Conservation (phyloP, 2,329 filamentous ascomycete species). For the Cryphonectria naterciae region DNA sequence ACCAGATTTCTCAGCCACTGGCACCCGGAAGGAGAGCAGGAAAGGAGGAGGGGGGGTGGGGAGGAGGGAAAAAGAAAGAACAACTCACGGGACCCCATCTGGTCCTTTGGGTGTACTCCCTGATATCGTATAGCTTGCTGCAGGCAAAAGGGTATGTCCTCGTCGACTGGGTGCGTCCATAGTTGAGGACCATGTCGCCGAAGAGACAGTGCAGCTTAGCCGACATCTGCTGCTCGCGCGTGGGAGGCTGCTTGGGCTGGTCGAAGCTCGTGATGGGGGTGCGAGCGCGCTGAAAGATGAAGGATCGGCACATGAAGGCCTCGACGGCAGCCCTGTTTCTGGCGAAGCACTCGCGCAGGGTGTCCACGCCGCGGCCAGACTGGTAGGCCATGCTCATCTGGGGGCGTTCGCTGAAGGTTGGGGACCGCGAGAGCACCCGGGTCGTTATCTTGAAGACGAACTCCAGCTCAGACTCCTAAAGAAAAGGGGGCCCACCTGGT, state of each 20-base stretch:
- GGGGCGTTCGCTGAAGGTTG: constrained; percentile 39
- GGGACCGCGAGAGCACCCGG: constrained; percentile 50
- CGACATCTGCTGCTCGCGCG: constrained; percentile 61
- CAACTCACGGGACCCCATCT: constrained; percentile 65
- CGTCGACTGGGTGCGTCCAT: constrained; percentile 41
- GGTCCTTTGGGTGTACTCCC: constrained; percentile 64
- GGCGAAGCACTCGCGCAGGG: constrained; percentile 51
- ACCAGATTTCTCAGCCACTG: not conserved
- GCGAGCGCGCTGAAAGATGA: constrained; percentile 62
- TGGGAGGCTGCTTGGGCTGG: constrained; percentile 35
- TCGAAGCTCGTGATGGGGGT: constrained; percentile 33
- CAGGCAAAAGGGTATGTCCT: constrained; percentile 64
- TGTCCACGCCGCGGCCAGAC: constrained; percentile 51
- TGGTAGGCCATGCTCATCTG: constrained; percentile 43
- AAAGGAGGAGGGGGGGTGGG: not conserved
- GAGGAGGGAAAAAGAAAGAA: too few species aligned
- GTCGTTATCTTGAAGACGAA: constrained; percentile 54
- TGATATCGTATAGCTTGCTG: constrained; percentile 73
- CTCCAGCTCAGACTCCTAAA: constrained; percentile 47
- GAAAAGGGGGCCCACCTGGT: not conserved
- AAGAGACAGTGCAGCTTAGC: constrained; percentile 73
- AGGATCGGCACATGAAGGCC: constrained; percentile 67
- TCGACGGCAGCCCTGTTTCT: constrained; percentile 54
- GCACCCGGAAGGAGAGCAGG: not conserved
- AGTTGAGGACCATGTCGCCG: constrained; percentile 59